These are phyloP conservation scores for Aureobasidium subglaciale DNA, from an alignment of 2,329 filamentous ascomycete genomes.

Conservation along the genomic window DNA sequence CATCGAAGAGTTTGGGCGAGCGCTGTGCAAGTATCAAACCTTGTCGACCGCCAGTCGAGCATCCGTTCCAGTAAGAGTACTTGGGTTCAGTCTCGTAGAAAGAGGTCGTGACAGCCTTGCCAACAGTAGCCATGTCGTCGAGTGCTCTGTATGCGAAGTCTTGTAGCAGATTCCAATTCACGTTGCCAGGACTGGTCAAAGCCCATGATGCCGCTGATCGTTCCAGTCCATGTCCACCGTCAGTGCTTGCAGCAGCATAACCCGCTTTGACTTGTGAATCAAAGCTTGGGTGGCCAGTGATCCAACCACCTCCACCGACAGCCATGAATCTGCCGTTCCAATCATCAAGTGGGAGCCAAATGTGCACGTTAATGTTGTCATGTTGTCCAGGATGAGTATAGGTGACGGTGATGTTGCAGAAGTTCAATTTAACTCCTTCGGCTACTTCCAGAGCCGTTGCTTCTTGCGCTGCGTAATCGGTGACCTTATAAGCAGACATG, in stretches of 20 bases:
- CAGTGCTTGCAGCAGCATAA: constrained; percentile 24
- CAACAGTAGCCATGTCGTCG: constrained; percentile 31
- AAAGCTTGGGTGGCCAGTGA: constrained; percentile 19
- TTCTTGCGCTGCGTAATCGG: neutral
- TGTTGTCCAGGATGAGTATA: constrained; percentile 32
- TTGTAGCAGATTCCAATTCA: constrained; percentile 28
- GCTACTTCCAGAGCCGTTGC: neutral
- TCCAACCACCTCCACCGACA: constrained; percentile 34
- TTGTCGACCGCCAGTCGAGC: constrained; percentile 33
- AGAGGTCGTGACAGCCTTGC: constrained; percentile 23
- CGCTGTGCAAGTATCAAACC: constrained; percentile 32
- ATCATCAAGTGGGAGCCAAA: constrained; percentile 28
- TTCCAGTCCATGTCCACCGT: constrained; percentile 21
- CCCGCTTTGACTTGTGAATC: constrained; percentile 20
- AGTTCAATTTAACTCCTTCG: constrained; percentile 16
- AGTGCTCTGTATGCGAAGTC: constrained; percentile 30
- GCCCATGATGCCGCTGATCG: constrained; percentile 19
- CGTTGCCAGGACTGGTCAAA: constrained; percentile 25
- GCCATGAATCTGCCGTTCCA: constrained; percentile 33
- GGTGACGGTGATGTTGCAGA: constrained; percentile 33
- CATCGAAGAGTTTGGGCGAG: constrained; percentile 33
- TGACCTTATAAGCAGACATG: neutral
- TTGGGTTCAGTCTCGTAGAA: constrained; percentile 28
- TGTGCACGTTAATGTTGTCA: constrained; percentile 28
- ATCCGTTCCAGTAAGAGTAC: constrained; percentile 34